Evolutionary conservation across 768 basidiomycete species (phyloP).

Genomic region (Mycena kentingensis): DNA sequence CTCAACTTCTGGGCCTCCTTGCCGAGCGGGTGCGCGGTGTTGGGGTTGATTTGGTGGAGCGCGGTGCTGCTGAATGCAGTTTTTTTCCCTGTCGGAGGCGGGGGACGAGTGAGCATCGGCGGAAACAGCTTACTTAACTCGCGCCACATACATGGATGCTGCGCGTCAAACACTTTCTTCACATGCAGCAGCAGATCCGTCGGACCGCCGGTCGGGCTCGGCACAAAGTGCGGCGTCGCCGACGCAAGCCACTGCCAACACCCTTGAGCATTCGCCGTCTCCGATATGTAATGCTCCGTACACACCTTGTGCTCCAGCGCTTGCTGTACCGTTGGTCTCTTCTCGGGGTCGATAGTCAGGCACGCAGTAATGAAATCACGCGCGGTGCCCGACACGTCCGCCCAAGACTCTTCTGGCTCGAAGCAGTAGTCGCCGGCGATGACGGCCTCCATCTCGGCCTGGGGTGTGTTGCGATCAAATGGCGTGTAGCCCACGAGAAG

Average conservation of each 20-base stretch:
- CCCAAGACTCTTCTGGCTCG: slow-evolving; percentile 73
- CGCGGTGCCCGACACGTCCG: slow-evolving; percentile 76
- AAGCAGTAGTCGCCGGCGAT: slow-evolving; percentile 12
- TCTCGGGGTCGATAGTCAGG: slow-evolving; percentile 78
- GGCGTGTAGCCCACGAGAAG: slow-evolving; percentile 91
- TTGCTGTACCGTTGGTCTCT: slow-evolving; percentile 78
- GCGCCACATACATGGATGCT: slow-evolving; percentile 75
- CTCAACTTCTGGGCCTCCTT: slow-evolving; percentile 52
- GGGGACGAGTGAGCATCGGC: not conserved
- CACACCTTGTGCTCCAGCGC: slow-evolving; percentile 67
- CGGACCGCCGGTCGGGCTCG: slow-evolving; percentile 57
- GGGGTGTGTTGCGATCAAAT: slow-evolving; percentile 78
- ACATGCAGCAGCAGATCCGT: slow-evolving; percentile 86
- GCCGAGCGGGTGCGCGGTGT: slow-evolving; percentile 34
- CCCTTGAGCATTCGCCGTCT: not conserved
- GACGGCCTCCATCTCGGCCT: slow-evolving; percentile 18
- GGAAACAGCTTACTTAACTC: slow-evolving; percentile 3
- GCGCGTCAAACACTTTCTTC: slow-evolving; percentile 87
- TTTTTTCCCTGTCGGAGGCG: slow-evolving; percentile 71
- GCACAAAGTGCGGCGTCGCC: slow-evolving; percentile 68
- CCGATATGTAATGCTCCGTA: no score
- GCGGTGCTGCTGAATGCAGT: slow-evolving; percentile 87
- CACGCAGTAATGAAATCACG: slow-evolving; percentile 81
- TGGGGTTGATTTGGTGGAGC: slow-evolving; percentile 71
- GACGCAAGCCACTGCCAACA: slow-evolving; percentile 66